phyloP scores from a whole-genome alignment of 768 basidiomycete genomes.

The Tylopilus rubrobrunneus region DNA sequence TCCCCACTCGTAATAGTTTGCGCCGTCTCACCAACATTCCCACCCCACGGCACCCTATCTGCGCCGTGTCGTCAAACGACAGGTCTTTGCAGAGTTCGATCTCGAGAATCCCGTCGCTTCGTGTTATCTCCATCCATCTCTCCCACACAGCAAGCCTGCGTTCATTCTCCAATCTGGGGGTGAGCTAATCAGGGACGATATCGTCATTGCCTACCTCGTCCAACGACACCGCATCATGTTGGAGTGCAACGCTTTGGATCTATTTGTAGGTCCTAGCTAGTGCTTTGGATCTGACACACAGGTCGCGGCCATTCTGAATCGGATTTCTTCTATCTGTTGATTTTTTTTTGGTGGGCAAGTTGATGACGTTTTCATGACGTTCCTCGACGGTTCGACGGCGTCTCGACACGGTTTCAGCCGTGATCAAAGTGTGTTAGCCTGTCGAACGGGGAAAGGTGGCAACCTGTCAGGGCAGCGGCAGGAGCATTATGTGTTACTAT shows the following conservation, averaged over 20 bases:
- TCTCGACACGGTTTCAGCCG: neutral
- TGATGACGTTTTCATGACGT: neutral
- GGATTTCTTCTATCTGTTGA: neutral
- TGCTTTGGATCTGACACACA: neutral
- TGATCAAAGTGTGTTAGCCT: neutral
- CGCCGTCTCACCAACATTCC: neutral
- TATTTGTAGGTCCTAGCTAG: constrained; percentile 22
- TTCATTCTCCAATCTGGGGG: constrained; percentile 20
- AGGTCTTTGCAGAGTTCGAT: constrained; percentile 26
- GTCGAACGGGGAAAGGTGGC: too few species aligned
- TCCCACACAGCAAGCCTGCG: constrained; percentile 11
- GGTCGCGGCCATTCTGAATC: neutral
- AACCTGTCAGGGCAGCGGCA: too few species aligned
- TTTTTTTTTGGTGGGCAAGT: neutral
- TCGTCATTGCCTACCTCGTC: constrained; percentile 26
- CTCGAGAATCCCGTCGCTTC: constrained; percentile 21
- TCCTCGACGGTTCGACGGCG: neutral
- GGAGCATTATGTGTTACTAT: too few species aligned
- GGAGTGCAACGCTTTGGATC: constrained; percentile 24
- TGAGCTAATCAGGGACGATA: constrained; percentile 29
- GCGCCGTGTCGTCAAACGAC: neutral
- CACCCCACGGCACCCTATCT: neutral
- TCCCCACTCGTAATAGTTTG: neutral
- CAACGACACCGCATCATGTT: constrained; percentile 23
- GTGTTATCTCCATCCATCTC: constrained; percentile 14